Evolutionary conservation across 2,329 filamentous ascomycete species (phyloP).

Genomic region (Penicillium olsonii): DNA sequence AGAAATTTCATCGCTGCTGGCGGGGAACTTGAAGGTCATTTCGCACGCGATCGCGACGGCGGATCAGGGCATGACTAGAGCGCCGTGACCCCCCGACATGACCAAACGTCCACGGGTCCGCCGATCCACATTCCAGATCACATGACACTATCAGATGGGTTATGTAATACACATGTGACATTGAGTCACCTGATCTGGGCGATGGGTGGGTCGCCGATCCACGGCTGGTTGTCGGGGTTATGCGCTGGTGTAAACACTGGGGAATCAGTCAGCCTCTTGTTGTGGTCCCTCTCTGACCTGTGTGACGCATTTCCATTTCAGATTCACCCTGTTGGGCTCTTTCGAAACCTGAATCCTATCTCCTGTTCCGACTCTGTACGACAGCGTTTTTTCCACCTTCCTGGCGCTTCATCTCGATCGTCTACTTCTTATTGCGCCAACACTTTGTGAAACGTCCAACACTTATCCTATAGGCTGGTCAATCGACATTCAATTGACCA

Average conservation of each 20-base stretch:
- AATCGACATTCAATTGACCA: neutral
- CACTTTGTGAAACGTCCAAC: neutral
- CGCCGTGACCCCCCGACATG: neutral
- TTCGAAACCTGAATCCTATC: slow-evolving; percentile 12
- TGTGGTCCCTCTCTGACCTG: slow-evolving; percentile 19
- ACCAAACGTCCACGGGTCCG: neutral
- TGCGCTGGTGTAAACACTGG: slow-evolving; percentile 36
- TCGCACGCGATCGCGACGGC: slow-evolving; percentile 12
- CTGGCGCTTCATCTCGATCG: slow-evolving; percentile 3
- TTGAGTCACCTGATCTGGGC: neutral
- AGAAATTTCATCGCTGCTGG: neutral
- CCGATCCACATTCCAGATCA: neutral
- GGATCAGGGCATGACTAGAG: neutral
- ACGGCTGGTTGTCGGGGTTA: slow-evolving; percentile 41
- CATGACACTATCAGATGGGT: neutral
- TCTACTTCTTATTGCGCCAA: neutral
- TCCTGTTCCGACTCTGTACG: slow-evolving; percentile 8
- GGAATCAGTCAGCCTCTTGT: slow-evolving; percentile 26
- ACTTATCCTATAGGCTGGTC: neutral
- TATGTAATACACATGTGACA: slow-evolving; percentile 12
- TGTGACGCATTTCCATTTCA: slow-evolving; percentile 17
- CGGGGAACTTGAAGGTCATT: neutral
- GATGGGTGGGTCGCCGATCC: slow-evolving; percentile 12
- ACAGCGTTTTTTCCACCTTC: slow-evolving; percentile 10
- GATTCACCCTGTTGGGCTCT: slow-evolving; percentile 8